These are phyloP conservation scores for Bonia amplexicaulis DNA, from an alignment of 176 grass and related monocot genomes.

Conservation along the genomic window DNA sequence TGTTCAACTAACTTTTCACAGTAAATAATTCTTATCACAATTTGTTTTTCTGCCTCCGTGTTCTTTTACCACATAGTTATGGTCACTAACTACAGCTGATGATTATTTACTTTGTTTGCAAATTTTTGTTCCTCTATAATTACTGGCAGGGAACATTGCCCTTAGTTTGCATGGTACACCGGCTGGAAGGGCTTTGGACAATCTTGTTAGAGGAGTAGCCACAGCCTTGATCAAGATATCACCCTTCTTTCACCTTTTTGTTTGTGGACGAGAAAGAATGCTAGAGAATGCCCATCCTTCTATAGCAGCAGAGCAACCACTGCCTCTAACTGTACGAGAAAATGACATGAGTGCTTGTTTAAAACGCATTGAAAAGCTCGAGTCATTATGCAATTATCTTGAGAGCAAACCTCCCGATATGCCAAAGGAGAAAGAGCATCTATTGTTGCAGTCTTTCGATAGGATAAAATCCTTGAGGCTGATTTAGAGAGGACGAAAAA, in stretches of 20 bases:
- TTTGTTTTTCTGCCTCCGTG: neutral
- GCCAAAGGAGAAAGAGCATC: slow-evolving; percentile 57
- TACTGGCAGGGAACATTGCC: slow-evolving; percentile 34
- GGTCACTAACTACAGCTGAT: neutral
- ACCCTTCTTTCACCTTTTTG: slow-evolving; percentile 31
- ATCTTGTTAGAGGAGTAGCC: slow-evolving; percentile 40
- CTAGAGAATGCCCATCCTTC: slow-evolving; percentile 23
- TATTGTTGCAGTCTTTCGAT: slow-evolving; percentile 59
- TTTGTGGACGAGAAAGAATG: slow-evolving; percentile 24
- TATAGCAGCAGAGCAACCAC: slow-evolving; percentile 3
- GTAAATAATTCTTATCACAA: neutral
- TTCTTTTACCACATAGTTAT: neutral
- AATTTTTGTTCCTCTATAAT: neutral
- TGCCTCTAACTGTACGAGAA: slow-evolving; percentile 13
- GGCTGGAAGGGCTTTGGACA: slow-evolving; percentile 29
- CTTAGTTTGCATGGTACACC: slow-evolving; percentile 26
- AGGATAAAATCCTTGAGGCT: slow-evolving; percentile 68
- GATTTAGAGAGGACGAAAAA: slow-evolving; percentile 50
- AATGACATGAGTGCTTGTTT: slow-evolving; percentile 43
- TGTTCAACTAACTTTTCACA: neutral
- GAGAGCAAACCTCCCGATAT: slow-evolving; percentile 60
- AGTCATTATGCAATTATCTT: slow-evolving; percentile 53
- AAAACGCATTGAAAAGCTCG: slow-evolving; percentile 60
- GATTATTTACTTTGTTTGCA: neutral
- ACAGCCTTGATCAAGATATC: slow-evolving; percentile 47